These are phyloP conservation scores for Fusarium ambrosium DNA, from an alignment of 2,329 filamentous ascomycete species.

Conservation along the genomic window DNA sequence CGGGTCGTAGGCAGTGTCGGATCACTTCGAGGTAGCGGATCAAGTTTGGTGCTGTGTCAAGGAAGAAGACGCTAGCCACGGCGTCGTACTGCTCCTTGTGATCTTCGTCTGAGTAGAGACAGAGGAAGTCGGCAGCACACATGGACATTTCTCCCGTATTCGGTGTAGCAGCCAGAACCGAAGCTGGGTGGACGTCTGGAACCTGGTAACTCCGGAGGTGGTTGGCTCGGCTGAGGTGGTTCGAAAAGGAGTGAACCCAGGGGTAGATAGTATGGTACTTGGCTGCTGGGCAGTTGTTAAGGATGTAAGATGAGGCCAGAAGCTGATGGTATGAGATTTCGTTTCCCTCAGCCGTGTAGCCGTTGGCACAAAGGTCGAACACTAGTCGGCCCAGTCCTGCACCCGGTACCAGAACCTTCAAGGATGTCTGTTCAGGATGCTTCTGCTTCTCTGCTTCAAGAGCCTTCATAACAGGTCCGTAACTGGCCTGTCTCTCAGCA, in stretches of 20 bases:
- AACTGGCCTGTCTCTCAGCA: constrained; percentile 81
- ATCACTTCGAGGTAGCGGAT: constrained; percentile 92
- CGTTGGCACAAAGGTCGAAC: constrained; percentile 83
- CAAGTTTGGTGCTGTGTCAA: constrained; percentile 95
- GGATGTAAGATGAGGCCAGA: constrained; percentile 83
- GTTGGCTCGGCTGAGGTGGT: constrained; percentile 79
- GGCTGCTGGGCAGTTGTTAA: constrained; percentile 74
- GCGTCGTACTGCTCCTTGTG: constrained; percentile 79
- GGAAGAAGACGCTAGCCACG: constrained; percentile 92
- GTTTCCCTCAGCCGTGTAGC: constrained; percentile 87
- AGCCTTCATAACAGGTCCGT: constrained; percentile 77
- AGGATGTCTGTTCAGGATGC: constrained; percentile 52
- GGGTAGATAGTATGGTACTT: constrained; percentile 82
- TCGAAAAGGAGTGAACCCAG: constrained; percentile 90
- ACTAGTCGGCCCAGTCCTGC: constrained; percentile 90
- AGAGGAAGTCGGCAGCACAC: constrained; percentile 92
- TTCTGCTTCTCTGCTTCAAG: constrained; percentile 65
- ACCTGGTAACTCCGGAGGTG: constrained; percentile 82
- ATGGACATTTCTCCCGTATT: constrained; percentile 83
- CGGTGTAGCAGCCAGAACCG: constrained; percentile 59
- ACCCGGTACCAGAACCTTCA: constrained; percentile 86
- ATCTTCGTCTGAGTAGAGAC: constrained; percentile 79
- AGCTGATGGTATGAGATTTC: constrained; percentile 98
- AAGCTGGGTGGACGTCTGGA: constrained; percentile 83
- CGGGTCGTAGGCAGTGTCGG: constrained; percentile 78